Evolutionary conservation across 139 green algal species (phyloP).

Genomic region (Micractinium conductrix): DNA sequence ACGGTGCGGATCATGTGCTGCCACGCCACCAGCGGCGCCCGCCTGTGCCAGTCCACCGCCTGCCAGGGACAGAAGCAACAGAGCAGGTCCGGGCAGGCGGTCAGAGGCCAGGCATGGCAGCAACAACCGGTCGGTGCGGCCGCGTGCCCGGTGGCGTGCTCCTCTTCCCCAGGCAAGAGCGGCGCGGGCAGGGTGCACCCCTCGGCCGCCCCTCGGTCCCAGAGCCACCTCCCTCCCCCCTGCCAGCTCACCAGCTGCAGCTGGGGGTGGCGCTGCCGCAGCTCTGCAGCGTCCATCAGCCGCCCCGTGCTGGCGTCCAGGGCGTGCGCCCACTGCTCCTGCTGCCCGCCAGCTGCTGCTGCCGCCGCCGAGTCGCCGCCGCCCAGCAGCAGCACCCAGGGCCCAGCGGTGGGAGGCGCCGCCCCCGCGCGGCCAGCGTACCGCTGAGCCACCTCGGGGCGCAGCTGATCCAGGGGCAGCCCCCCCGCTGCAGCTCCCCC

Average conservation of each 20-base stretch:
- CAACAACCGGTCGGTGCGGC: too few relatives aligned
- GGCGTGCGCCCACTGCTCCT: background rate
- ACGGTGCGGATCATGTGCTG: conserved; percentile 54
- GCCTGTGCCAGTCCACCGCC: background rate
- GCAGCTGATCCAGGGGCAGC: conserved; percentile 32
- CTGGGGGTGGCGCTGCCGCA: conserved; percentile 1
- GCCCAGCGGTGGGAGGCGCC: background rate
- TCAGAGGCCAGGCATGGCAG: background rate
- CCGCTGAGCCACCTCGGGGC: conserved; percentile 5
- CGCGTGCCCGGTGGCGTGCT: too few relatives aligned
- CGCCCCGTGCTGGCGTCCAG: conserved; percentile 40
- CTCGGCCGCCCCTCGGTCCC: background rate
- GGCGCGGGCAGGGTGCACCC: too few relatives aligned
- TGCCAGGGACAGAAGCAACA: background rate
- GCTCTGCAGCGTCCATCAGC: conserved; percentile 30
- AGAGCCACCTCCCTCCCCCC: too few relatives aligned
- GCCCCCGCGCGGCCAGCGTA: conserved; percentile 22
- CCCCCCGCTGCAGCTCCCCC: conserved; percentile 20
- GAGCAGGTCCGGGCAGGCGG: background rate
- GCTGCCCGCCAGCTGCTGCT: background rate
- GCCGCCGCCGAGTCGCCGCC: background rate
- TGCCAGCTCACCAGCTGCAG: conserved; percentile 19
- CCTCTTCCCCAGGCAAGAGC: too few relatives aligned
- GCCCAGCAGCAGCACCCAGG: conserved; percentile 15
- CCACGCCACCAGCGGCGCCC: conserved; percentile 7